phyloP scores from a whole-genome alignment of 768 basidiomycete species.

The Leccinum barrowsii region DNA sequence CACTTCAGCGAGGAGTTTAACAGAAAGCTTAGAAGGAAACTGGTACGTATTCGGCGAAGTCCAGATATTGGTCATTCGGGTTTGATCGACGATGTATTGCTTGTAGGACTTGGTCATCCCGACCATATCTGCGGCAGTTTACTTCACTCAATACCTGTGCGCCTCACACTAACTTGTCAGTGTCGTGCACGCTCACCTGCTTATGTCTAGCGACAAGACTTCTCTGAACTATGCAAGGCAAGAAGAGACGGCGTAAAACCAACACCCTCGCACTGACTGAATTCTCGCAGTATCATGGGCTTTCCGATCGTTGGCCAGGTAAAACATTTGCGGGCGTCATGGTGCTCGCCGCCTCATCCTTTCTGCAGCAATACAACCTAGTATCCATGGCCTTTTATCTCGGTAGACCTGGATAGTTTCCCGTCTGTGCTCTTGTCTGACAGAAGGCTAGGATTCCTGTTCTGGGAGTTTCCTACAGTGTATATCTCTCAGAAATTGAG shows the following conservation, averaged over 20 bases:
- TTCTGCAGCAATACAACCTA: slow-evolving; percentile 55
- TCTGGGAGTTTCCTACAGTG: slow-evolving; percentile 64
- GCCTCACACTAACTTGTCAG: slow-evolving; percentile 11
- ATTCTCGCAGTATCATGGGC: slow-evolving; percentile 51
- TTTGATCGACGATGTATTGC: not conserved
- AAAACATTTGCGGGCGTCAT: not conserved
- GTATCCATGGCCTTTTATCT: slow-evolving; percentile 64
- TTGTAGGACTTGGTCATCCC: slow-evolving; percentile 51
- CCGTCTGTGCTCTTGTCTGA: slow-evolving; percentile 1
- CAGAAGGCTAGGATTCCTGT: slow-evolving; percentile 42
- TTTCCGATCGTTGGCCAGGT: slow-evolving; percentile 63
- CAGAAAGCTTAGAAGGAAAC: slow-evolving; percentile 50
- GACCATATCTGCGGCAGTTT: slow-evolving; percentile 58
- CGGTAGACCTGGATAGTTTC: slow-evolving; percentile 31
- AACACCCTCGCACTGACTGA: slow-evolving; percentile 1
- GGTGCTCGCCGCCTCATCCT: not conserved
- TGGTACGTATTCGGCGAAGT: slow-evolving; percentile 36
- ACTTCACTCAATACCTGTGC: slow-evolving; percentile 65
- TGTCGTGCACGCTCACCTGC: slow-evolving; percentile 1
- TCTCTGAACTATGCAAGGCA: slow-evolving; percentile 69
- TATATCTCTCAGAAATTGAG: slow-evolving; percentile 61
- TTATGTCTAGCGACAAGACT: slow-evolving; percentile 55
- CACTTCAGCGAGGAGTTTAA: slow-evolving; percentile 64
- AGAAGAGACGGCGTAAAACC: not conserved
- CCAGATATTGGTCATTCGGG: not conserved